These are phyloP conservation scores for Orbilia brochopaga DNA, from an alignment of 2,329 filamentous ascomycete genomes.

Conservation along the genomic window DNA sequence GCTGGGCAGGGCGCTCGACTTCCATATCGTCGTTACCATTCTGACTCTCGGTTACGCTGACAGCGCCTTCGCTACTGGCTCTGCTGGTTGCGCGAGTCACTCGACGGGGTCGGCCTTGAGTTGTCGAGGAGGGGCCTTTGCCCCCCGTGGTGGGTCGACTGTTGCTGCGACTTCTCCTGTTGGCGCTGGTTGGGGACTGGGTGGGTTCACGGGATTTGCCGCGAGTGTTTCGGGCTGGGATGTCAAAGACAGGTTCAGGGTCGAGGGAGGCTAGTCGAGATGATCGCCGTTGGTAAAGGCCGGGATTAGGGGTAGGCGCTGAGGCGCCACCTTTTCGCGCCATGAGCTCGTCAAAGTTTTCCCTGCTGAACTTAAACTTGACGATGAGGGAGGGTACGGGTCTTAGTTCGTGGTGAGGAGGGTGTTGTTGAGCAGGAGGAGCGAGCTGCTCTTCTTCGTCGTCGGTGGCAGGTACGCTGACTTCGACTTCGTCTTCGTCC, in stretches of 20 bases:
- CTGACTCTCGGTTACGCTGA: constrained; percentile 7
- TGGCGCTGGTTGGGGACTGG: constrained; percentile 53
- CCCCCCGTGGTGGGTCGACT: constrained; percentile 55
- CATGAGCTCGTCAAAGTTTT: constrained; percentile 22
- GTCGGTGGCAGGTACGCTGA: constrained; percentile 46
- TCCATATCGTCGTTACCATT: constrained; percentile 28
- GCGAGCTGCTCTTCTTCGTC: constrained; percentile 43
- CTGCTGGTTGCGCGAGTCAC: constrained; percentile 58
- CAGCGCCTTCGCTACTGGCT: constrained; percentile 56
- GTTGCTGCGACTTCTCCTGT: constrained; percentile 56
- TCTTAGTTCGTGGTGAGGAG: not conserved
- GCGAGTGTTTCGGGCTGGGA: constrained; percentile 13
- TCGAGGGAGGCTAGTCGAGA: constrained; percentile 38
- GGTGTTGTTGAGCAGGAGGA: not conserved
- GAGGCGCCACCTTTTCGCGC: constrained; percentile 37
- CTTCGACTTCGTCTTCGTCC: constrained; percentile 42
- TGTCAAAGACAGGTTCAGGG: constrained; percentile 45
- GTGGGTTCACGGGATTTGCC: constrained; percentile 52
- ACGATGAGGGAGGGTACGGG: no score
- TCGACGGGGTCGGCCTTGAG: constrained; percentile 53
- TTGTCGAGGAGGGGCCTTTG: constrained; percentile 51
- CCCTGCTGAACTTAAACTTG: constrained; percentile 14
- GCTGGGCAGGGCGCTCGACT: constrained; percentile 13
- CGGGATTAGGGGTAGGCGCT: constrained; percentile 1
- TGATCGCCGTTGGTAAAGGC: constrained; percentile 30